Evolutionary conservation across 345 rosid genomes (phyloP).

Genomic region (Kandelia obovata): DNA sequence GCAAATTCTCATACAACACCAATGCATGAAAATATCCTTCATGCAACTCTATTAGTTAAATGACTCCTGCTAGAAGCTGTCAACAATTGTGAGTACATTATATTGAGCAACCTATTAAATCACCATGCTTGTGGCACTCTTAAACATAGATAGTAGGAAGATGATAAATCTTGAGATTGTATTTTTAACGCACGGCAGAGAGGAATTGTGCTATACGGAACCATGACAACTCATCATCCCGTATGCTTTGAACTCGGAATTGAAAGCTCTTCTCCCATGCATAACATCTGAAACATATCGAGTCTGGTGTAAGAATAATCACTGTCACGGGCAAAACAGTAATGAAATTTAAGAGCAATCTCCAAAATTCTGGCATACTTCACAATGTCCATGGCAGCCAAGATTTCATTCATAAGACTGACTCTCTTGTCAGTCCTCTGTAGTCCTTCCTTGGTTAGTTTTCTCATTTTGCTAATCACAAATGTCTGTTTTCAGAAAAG

Average conservation of each 20-base stretch:
- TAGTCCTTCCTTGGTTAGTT: constrained; percentile 32
- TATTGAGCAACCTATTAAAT: background rate
- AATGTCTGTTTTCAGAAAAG: constrained; percentile 21
- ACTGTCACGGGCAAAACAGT: background rate
- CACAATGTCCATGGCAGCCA: constrained; percentile 33
- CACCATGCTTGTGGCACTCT: background rate
- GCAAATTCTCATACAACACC: too few species aligned
- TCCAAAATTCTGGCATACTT: constrained; percentile 22
- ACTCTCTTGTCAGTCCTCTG: constrained; percentile 36
- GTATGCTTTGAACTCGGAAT: constrained; percentile 27
- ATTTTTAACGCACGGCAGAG: constrained; percentile 23
- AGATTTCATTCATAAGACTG: constrained; percentile 34
- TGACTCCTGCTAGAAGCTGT: too few species aligned
- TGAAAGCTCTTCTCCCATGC: constrained; percentile 41
- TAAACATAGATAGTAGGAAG: background rate
- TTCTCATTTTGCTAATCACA: constrained; percentile 29
- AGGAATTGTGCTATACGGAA: constrained; percentile 28
- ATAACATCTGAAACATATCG: constrained; percentile 25
- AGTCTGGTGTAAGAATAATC: background rate
- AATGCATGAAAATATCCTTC: too few species aligned
- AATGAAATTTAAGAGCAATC: background rate
- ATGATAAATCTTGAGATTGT: background rate
- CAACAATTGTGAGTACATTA: background rate
- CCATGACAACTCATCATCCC: constrained; percentile 33
- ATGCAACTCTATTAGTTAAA: too few species aligned